Evolutionary conservation across 305 asterid genomes (phyloP), one percentile per base, ranked within the genome.

Genomic region (Fraxinus velutina): DNA sequence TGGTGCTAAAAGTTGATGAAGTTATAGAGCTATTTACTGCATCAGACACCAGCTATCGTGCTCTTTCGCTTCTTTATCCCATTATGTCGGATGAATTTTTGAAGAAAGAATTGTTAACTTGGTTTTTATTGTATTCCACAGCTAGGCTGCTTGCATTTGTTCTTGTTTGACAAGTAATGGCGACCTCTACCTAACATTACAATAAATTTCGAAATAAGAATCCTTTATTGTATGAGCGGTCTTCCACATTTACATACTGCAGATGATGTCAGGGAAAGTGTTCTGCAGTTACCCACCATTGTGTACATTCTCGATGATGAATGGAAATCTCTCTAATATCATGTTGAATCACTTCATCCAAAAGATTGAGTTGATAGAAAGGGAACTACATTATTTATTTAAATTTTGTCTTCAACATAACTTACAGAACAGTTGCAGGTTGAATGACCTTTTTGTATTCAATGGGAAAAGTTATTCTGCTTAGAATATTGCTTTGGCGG

Each of bases 51-150:
- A 13, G 36, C 76, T 22, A 19, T 50, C 73, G 3, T 83, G 81
- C 64, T 74, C 55, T 71, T 44, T 79, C 72, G 52, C 70, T 6
- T 24, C 29, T 19, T 76, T 22, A 52, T 57, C 57, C 27, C 68
- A 52, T 34, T 83, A 30, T 44, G 75, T 55, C 66, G 42, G 83
- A 62, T 60, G 85, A 39, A 32, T 76, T 81, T 76, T 75, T 50
- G 78, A 33, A 15, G 76, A 76, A 27, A 71, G 24, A 71, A 7
- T 71, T 71, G 24, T n/a, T 39, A 52, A 77, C 75, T 78, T 76
- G 50, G 15, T 71, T 71, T 71, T 32, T 6, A 71, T 33, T 57
- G 62, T 42, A 29, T 19, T 78, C 60, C 30, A 19, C 39, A 7
- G 27, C 19, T 15, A 70, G 39, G 57, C 36, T 83, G 79, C 73